A percentile compares a stretch with the other conserved stretches of the same genome.
Conservation (phyloP, 2,329 filamentous ascomycete genomes). For the Capronia americana region DNA sequence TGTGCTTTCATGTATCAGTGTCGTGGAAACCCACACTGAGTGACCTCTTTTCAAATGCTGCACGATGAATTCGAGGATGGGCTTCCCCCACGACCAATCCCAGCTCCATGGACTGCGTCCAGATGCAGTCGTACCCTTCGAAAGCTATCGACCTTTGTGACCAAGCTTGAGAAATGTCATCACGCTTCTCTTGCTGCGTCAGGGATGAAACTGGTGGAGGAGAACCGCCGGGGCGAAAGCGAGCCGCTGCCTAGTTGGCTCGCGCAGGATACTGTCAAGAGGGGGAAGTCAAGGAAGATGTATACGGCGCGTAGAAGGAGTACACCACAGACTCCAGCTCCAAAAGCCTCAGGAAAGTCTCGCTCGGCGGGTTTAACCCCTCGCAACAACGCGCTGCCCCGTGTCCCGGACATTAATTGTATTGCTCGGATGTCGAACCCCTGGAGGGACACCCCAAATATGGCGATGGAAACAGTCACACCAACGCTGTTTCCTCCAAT, state of each 20-base stretch:
- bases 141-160: constrained; percentile 22
- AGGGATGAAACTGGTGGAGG: background rate
- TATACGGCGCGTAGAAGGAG: constrained; percentile 7
- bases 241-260: background rate
- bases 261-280: background rate
- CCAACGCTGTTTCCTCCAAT: background rate
- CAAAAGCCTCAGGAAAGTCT: background rate
- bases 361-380: constrained; percentile 1
- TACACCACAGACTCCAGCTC: constrained; percentile 9
- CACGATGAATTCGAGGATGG: constrained; percentile 1
- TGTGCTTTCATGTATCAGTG: no score
- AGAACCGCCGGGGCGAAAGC: background rate
- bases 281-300: constrained; percentile 8
- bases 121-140: constrained; percentile 28
- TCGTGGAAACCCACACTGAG: no score
- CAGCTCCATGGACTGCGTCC: constrained; percentile 31
- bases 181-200: constrained; percentile 20
- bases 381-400: background rate
- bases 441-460: background rate
- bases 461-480: no score
- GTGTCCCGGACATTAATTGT: background rate
- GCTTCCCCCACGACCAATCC: constrained; percentile 6
- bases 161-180: constrained; percentile 30
- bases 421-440: background rate
- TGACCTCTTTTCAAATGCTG: constrained; percentile 1